Evolutionary conservation across 2,329 filamentous ascomycete genomes (phyloP), one percentile per base, ranked within the genome.

Genomic region (Fusarium kyushuense): DNA sequence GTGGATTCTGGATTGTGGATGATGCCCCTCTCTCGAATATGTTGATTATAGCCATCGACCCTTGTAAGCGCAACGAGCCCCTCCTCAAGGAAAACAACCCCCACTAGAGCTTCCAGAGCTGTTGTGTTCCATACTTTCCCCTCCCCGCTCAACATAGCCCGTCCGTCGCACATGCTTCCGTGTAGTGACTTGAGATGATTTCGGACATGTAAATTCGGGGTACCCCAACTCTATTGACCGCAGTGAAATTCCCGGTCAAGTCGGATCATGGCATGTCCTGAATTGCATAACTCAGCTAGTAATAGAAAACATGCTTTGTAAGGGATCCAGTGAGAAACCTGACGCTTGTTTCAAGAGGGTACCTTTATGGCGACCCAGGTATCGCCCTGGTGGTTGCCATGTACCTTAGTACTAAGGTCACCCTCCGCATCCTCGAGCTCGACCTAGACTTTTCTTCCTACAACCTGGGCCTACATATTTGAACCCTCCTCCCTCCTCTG

Each of bases 401-500:
- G 48, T 21, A 33, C 54, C 35, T 17, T 7, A 33, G 43, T 43
- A 52, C 43, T 43, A 43, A 53, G 29, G 49, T 38, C 47, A 32
- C 47, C 48, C 41, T 54, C 58, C 41, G 30, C 58, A 67, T 63
- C 48, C 58, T 64, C 41, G 46, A 65, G 33, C 61, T 65, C 61
- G 23, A 49, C 33, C 47, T 49, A 49, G 33, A 49, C 47, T 49
- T 49, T 51, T 63, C 62, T 58, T 56, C 58, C 23, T 49, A 59
- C 43, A 13, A 42, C 35, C 29, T 27, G 27, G 27, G 27, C 35
- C 29, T 58, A 63, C 70, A 59, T 64, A 71, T 66, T 61, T 67
- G 58, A 61, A 66, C 71, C 61, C 71, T 64, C 67, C 58, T 60
- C 64, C 64, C 70, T 67, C 70, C 57, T 63, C 58, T 57, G 38